These are phyloP conservation scores for Suhomyces kunorum DNA, from an alignment of 1,139 yeast genomes.

Conservation along the genomic window DNA sequence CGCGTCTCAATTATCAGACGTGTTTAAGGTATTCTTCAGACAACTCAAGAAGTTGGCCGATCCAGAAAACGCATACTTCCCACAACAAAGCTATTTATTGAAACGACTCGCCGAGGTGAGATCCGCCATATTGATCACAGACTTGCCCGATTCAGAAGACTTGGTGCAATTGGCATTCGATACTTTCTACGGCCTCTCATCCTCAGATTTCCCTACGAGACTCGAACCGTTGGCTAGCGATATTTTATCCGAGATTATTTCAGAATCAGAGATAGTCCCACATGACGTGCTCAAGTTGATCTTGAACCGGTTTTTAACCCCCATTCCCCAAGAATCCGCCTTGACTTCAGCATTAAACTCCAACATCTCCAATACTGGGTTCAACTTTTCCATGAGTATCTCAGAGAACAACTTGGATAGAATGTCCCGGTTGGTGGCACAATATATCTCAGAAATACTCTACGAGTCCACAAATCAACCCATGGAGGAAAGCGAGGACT, in stretches of 20 bases:
- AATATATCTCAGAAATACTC: constrained; percentile 75
- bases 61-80: constrained; percentile 62
- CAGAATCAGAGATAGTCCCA: constrained; percentile 75
- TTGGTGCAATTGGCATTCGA: constrained; percentile 60
- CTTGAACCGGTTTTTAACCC: constrained; percentile 48
- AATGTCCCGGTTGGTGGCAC: constrained; percentile 76
- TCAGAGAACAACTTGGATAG: constrained; percentile 74
- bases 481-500: constrained; percentile 17
- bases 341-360: constrained; percentile 17
- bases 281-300: constrained; percentile 61
- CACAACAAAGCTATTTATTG: constrained; percentile 66
- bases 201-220: constrained; percentile 40
- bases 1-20: constrained; percentile 56
- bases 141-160: constrained; percentile 62
- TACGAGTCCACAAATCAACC: constrained; percentile 47
- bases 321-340: constrained; percentile 17
- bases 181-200: constrained; percentile 58
- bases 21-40: constrained; percentile 62
- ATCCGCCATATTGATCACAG: constrained; percentile 77
- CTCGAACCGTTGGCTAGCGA: constrained; percentile 65
- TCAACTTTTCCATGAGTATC: constrained; percentile 64
- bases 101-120: constrained; percentile 76
- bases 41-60: constrained; percentile 63
- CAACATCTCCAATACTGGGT: constrained; percentile 54
- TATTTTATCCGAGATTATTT: constrained; percentile 71